Conservation (phyloP, 2,329 filamentous ascomycete species). For the Pseudogymnoascus sp. region DNA sequence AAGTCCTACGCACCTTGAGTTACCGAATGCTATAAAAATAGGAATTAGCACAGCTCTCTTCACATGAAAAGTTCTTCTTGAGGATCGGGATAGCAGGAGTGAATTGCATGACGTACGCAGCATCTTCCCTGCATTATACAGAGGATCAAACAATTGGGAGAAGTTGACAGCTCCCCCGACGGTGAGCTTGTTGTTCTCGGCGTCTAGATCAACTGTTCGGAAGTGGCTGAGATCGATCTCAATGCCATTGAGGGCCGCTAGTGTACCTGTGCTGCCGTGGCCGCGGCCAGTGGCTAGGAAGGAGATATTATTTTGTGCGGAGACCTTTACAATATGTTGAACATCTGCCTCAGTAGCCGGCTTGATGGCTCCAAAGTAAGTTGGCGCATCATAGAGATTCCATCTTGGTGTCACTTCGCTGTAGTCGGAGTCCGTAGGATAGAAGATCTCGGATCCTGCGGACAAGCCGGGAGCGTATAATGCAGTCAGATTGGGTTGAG, state of each 20-base stretch:
- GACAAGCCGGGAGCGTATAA: too few species aligned
- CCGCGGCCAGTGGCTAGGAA: slow-evolving; percentile 31
- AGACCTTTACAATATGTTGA: slow-evolving; percentile 11
- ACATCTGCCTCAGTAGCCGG: not conserved
- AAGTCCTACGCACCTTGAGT: slow-evolving; percentile 5
- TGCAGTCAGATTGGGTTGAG: too few species aligned
- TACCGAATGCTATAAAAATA: not conserved
- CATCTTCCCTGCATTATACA: slow-evolving; percentile 3
- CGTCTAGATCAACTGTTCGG: slow-evolving; percentile 22
- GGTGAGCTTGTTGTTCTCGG: slow-evolving; percentile 15
- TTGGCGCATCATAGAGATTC: slow-evolving; percentile 9
- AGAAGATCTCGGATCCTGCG: slow-evolving; percentile 17
- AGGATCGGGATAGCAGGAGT: too few species aligned
- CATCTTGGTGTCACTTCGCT: not conserved
- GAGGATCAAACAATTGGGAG: not conserved
- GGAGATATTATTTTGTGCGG: slow-evolving; percentile 20
- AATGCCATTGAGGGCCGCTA: slow-evolving; percentile 25
- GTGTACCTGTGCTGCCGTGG: slow-evolving; percentile 28
- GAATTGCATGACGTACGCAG: not conserved
- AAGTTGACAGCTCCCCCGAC: slow-evolving; percentile 8
- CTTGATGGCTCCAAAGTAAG: not conserved
- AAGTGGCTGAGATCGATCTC: slow-evolving; percentile 28
- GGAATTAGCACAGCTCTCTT: not conserved
- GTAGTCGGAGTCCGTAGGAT: slow-evolving; percentile 23
- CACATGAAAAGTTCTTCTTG: too few species aligned